Evolutionary conservation across 1,284 basidiomycete species (phyloP).

Genomic region (Moniliophthora roreri): DNA sequence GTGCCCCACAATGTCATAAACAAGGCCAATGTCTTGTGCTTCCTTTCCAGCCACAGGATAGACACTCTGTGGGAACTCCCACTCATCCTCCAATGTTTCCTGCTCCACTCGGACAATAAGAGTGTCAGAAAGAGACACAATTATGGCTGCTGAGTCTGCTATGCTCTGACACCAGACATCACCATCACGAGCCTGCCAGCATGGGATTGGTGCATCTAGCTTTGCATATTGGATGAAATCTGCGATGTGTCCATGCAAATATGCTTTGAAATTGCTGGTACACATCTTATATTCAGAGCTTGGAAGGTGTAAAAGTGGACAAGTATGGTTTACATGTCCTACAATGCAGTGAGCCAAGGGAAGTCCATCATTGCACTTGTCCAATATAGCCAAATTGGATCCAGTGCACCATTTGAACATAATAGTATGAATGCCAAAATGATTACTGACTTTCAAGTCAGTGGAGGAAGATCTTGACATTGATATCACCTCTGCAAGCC

Average conservation of each 20-base stretch:
- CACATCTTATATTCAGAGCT: background rate
- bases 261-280: background rate
- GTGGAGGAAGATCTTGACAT: background rate
- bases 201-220: background rate
- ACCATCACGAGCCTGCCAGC: background rate
- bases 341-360: background rate
- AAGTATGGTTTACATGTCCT: background rate
- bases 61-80: background rate
- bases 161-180: background rate
- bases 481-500: background rate
- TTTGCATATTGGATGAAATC: background rate
- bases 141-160: background rate
- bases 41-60: background rate
- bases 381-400: too few species aligned
- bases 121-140: background rate
- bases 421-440: background rate
- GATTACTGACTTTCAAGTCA: background rate
- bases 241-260: background rate
- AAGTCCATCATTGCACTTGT: too few species aligned
- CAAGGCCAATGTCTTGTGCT: background rate
- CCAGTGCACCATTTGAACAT: background rate
- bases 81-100: background rate
- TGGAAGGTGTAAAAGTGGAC: background rate
- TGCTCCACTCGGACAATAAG: background rate
- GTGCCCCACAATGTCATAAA: background rate